phyloP scores from a whole-genome alignment of 1,284 basidiomycete species.

The Athelia psychrophila region DNA sequence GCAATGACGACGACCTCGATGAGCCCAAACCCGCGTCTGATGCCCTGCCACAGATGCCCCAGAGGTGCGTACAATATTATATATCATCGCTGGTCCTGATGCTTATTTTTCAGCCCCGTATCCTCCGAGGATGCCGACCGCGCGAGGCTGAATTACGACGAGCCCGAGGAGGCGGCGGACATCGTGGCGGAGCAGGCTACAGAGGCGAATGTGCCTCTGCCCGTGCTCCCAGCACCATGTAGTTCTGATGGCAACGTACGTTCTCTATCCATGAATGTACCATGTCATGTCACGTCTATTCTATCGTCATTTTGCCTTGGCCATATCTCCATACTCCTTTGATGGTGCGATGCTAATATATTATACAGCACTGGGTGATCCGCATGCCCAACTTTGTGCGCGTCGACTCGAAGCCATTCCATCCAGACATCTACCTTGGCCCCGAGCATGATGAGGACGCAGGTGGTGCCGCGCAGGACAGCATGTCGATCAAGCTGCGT shows the following conservation, averaged over 20 bases:
- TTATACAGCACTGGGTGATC: conserved; percentile 72
- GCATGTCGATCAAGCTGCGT: conserved; percentile 79
- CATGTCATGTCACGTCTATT: conserved; percentile 6
- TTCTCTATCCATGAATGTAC: not conserved
- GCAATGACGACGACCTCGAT: conserved; percentile 63
- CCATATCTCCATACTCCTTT: conserved; percentile 3
- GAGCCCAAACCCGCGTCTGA: conserved; percentile 41
- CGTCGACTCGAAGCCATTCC: conserved; percentile 81
- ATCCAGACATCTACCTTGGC: conserved; percentile 76
- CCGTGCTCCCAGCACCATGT: conserved; percentile 73
- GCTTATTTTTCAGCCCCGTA: conserved; percentile 58
- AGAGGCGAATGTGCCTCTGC: conserved; percentile 73
- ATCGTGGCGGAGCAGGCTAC: conserved; percentile 50
- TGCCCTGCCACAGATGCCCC: conserved; percentile 10
- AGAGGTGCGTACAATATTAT: not conserved
- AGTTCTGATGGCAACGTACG: conserved; percentile 71
- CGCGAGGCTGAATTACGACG: conserved; percentile 75
- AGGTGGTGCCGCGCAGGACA: conserved; percentile 48
- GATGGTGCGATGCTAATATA: conserved; percentile 3
- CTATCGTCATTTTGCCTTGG: not conserved
- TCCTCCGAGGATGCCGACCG: conserved; percentile 67
- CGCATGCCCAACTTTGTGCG: conserved; percentile 83
- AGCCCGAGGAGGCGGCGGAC: conserved; percentile 66
- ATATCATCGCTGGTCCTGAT: conserved; percentile 44
- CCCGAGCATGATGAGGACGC: conserved; percentile 78